Evolutionary conservation across 2,329 filamentous ascomycete species (phyloP).

Genomic region (Scedosporium boydii): DNA sequence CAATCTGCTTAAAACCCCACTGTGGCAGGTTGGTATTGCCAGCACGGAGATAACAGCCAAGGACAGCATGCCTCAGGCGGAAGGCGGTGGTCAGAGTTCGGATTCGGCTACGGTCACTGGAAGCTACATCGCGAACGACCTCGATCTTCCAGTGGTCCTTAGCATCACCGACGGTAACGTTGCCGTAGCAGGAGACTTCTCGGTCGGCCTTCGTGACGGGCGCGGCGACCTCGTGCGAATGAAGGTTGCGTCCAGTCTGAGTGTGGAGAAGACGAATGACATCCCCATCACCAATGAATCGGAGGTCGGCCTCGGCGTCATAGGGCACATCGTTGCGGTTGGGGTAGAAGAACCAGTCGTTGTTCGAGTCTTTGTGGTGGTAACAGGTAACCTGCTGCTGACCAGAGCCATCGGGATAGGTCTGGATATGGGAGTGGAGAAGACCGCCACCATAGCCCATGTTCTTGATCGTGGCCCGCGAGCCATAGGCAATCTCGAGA

Average conservation of each 20-base stretch:
- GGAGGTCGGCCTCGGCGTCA: conserved; percentile 57
- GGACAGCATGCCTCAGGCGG: conserved; percentile 69
- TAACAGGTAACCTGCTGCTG: conserved; percentile 99
- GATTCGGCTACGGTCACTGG: conserved; percentile 72
- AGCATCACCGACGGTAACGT: conserved; percentile 87
- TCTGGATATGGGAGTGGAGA: conserved; percentile 92
- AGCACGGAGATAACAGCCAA: conserved; percentile 90
- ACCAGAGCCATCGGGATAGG: conserved; percentile 82
- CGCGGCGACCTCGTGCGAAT: conserved; percentile 84
- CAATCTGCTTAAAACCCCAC: conserved; percentile 99
- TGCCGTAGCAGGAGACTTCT: conserved; percentile 94
- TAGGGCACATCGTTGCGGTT: conserved; percentile 71
- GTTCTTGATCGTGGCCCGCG: conserved; percentile 89
- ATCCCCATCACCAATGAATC: conserved; percentile 71
- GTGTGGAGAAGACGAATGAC: conserved; percentile 83
- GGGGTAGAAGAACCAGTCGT: conserved; percentile 99
- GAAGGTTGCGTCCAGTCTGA: conserved; percentile 92
- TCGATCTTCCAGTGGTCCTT: conserved; percentile 98
- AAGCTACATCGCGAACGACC: conserved; percentile 81
- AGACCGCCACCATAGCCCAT: conserved; percentile 98
- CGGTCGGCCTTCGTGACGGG: conserved; percentile 81
- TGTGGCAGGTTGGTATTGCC: conserved; percentile 95
- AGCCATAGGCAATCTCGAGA: conserved; percentile 82
- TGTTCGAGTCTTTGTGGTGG: conserved; percentile 99
- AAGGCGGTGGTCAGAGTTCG: conserved; percentile 91